These are phyloP conservation scores for Arthroderma uncinatum DNA, from an alignment of 2,329 filamentous ascomycete species.

Conservation along the genomic window DNA sequence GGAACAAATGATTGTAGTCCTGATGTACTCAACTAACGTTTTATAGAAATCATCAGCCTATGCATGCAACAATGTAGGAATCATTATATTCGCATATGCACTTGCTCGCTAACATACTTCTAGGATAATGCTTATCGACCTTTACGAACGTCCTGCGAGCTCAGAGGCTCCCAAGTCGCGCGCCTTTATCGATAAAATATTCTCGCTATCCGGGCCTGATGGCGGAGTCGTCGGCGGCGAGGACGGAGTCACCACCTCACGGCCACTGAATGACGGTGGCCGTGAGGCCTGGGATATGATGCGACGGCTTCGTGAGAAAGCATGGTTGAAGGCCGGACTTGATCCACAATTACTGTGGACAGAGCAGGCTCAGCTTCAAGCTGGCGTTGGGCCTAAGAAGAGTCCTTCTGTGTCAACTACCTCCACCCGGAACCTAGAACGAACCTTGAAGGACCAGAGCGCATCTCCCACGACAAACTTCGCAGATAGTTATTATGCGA, in stretches of 20 bases:
- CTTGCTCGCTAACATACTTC: not conserved
- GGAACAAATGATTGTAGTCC: not conserved
- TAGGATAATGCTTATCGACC: constrained; percentile 40
- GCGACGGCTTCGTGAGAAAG: constrained; percentile 36
- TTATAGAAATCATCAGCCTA: constrained; percentile 31
- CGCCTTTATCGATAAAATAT: constrained; percentile 38
- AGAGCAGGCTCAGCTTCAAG: constrained; percentile 34
- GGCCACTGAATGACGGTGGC: constrained; percentile 38
- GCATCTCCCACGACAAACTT: constrained; percentile 10
- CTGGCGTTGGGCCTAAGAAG: constrained; percentile 20
- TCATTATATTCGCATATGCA: not conserved
- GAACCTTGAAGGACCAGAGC: constrained; percentile 9
- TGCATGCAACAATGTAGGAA: constrained; percentile 34
- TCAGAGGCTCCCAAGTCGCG: constrained; percentile 36
- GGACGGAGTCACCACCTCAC: constrained; percentile 34
- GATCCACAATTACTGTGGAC: constrained; percentile 39
- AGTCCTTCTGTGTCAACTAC: constrained; percentile 2
- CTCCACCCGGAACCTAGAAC: not conserved
- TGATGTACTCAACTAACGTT: constrained; percentile 12
- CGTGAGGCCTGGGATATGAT: constrained; percentile 41
- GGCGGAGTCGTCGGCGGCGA: constrained; percentile 37
- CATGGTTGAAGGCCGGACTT: constrained; percentile 39
- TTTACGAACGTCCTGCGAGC: constrained; percentile 38
- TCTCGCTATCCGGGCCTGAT: constrained; percentile 36
- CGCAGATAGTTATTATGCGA: constrained; percentile 14